A percentile compares a stretch with the other conserved stretches of the same genome.
These are phyloP conservation scores for Barbatosphaeria neglecta DNA, from an alignment of 495 filamentous ascomycete species.

Conservation along the genomic window DNA sequence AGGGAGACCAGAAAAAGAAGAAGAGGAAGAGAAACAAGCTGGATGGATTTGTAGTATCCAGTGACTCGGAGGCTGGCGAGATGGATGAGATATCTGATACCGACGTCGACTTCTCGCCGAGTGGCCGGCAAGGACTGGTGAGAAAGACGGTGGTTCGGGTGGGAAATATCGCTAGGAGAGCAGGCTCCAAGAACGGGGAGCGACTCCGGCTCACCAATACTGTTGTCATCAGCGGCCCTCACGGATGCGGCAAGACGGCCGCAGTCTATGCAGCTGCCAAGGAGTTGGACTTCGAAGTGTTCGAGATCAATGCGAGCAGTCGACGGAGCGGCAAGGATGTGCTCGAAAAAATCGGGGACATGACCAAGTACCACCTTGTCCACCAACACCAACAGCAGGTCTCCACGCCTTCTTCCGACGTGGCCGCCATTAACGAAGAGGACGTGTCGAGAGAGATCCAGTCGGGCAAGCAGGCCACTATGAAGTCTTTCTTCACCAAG, in stretches of 20 bases:
- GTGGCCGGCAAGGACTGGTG: constrained; percentile 20
- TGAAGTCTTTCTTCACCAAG: constrained; percentile 71
- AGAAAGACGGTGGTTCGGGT: constrained; percentile 55
- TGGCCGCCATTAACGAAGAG: constrained; percentile 9
- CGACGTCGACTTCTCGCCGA: constrained; percentile 42
- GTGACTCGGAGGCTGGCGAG: constrained; percentile 67
- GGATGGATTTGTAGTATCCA: constrained; percentile 77
- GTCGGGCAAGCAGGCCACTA: constrained; percentile 59
- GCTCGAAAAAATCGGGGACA: constrained; percentile 84
- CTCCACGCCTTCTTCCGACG: constrained; percentile 4
- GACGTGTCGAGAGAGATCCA: constrained; percentile 47
- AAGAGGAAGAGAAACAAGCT: constrained; percentile 65
- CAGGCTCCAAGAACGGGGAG: constrained; percentile 28
- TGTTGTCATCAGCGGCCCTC: constrained; percentile 77
- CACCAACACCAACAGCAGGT: constrained; percentile 27
- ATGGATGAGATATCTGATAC: constrained; percentile 61
- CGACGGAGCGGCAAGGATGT: constrained; percentile 83
- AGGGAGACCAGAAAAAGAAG: constrained; percentile 29
- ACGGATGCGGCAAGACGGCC: constrained; percentile 89
- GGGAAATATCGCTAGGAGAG: constrained; percentile 31
- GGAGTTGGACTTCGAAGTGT: constrained; percentile 87
- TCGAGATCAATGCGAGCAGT: constrained; percentile 81
- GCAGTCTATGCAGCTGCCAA: constrained; percentile 90
- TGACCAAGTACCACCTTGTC: constrained; percentile 91
- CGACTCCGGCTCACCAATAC: constrained; percentile 43